Percentiles rank a stretch among this genome's conserved stretches.
These are phyloP conservation scores for Cladosporium sp. DNA, from an alignment of 2,329 filamentous ascomycete species.

Conservation along the genomic window DNA sequence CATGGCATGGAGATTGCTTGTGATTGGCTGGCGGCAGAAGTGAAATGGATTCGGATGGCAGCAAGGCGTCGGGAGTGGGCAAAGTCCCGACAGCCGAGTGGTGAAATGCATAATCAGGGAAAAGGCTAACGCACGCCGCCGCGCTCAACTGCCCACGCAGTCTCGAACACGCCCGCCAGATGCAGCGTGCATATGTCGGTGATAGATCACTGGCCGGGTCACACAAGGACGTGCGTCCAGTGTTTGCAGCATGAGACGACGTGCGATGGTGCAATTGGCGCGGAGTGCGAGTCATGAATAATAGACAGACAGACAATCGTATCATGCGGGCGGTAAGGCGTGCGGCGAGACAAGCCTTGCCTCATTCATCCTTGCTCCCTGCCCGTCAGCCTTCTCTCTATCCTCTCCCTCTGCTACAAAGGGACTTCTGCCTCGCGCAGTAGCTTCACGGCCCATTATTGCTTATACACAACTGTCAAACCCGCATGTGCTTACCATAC, in stretches of 20 bases:
- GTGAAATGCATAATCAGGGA: neutral
- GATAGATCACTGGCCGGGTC: neutral
- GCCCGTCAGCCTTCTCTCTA: no score
- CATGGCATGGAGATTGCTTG: neutral
- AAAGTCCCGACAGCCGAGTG: neutral
- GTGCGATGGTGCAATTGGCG: neutral
- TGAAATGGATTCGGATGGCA: neutral
- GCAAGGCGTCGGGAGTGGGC: neutral
- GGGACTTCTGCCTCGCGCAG: no score
- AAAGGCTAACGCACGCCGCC: neutral
- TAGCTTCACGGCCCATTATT: no score
- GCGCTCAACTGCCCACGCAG: neutral
- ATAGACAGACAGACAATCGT: neutral
- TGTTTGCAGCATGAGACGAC: neutral
- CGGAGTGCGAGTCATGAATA: neutral
- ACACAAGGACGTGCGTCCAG: neutral
- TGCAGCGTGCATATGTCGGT: neutral
- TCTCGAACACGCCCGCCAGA: neutral
- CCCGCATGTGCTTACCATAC: no score
- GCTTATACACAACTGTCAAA: no score
- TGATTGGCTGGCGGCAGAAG: neutral
- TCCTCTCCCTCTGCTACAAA: no score
- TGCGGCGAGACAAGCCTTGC: constrained; percentile 3
- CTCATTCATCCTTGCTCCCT: neutral
- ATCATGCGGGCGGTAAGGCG: neutral